A percentile compares a stretch with the other conserved stretches of the same genome.
phyloP scores from a whole-genome alignment of 345 rosid genomes.

The Ailanthus altissimus region DNA sequence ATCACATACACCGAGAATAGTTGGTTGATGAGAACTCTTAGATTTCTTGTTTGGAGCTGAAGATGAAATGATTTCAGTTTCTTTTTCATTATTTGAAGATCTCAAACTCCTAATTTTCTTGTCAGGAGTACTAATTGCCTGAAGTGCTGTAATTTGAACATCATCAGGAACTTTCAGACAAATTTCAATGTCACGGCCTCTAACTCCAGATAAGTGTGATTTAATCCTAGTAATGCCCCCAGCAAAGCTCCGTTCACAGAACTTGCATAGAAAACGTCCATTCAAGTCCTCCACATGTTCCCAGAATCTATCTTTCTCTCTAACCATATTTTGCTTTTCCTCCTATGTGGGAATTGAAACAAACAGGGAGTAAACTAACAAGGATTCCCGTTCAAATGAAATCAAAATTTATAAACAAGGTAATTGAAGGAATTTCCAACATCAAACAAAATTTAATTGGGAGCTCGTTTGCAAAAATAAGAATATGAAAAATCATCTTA shows the following conservation, averaged over 20 bases:
- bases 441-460: too few species aligned
- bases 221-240: slow-evolving; percentile 13
- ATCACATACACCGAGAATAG: not conserved
- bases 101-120: not conserved
- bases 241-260: not conserved
- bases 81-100: not conserved
- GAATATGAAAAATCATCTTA: too few species aligned
- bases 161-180: slow-evolving; percentile 7
- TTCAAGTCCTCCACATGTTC: not conserved
- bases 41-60: not conserved
- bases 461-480: too few species aligned
- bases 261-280: slow-evolving; percentile 3
- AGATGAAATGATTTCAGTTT: not conserved
- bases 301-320: slow-evolving; percentile 19
- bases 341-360: not conserved
- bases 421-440: too few species aligned
- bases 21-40: not conserved
- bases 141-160: slow-evolving; percentile 8
- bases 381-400: not conserved
- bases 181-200: slow-evolving; percentile 4
- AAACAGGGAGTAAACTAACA: not conserved
- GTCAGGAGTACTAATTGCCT: not conserved
- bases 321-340: not conserved
- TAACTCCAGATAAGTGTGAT: slow-evolving; percentile 23
- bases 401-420: too few species aligned